These are phyloP conservation scores for Xylaria sp. DNA, from an alignment of 2,329 filamentous ascomycete species.

Conservation along the genomic window DNA sequence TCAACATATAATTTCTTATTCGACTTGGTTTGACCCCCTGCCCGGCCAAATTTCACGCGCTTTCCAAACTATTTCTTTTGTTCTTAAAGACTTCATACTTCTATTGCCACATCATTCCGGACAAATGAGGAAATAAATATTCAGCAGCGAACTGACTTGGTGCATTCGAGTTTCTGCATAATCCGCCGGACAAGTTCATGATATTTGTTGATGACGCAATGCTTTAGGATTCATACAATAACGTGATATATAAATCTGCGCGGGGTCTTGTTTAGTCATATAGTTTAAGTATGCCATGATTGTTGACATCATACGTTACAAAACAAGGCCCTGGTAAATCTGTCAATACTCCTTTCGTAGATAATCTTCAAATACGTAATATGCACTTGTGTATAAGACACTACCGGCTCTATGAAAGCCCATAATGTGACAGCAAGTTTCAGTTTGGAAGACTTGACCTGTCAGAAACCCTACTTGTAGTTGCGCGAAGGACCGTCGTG, in stretches of 20 bases:
- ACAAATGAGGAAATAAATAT: neutral
- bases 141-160: neutral
- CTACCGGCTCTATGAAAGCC: neutral
- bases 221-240: neutral
- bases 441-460: neutral
- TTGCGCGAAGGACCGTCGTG: no score
- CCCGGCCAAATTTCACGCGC: no score
- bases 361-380: neutral
- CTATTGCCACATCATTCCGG: no score
- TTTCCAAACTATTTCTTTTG: neutral
- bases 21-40: neutral
- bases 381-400: constrained; percentile 1
- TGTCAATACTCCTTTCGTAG: neutral
- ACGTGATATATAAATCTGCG: neutral
- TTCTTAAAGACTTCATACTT: neutral
- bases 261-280: neutral
- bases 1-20: neutral
- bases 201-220: neutral
- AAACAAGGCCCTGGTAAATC: neutral
- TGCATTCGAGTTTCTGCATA: neutral
- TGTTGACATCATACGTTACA: neutral
- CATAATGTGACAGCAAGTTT: neutral
- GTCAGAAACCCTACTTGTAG: neutral
- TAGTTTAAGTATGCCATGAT: neutral
- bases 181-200: neutral